A percentile compares a stretch with the other conserved stretches of the same genome.
Conservation (phyloP, 1,284 basidiomycete genomes). For the Lentinus polychrous region DNA sequence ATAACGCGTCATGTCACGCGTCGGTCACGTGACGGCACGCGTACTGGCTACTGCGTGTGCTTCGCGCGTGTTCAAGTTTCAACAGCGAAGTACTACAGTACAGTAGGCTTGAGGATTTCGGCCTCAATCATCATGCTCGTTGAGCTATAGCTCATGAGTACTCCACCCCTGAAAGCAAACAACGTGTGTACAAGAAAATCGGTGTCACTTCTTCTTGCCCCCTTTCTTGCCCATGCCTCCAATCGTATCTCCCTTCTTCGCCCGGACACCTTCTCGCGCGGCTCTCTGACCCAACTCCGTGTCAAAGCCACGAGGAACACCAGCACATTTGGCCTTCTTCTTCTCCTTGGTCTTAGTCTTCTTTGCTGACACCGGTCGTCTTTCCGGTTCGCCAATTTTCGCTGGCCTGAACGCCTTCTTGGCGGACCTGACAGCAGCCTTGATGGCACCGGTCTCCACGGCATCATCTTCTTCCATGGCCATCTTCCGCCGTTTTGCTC, state of each 20-base stretch:
- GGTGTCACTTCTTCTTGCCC: constrained; percentile 27
- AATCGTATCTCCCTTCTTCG: constrained; percentile 31
- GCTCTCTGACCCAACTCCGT: constrained; percentile 27
- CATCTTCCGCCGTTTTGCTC: constrained; percentile 80
- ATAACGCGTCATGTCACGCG: no score
- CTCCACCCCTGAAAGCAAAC: no score
- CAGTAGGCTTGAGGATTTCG: no score
- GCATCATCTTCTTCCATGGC: constrained; percentile 75
- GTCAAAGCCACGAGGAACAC: constrained; percentile 21
- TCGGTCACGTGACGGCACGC: no score
- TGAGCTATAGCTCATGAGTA: no score
- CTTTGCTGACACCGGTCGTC: constrained; percentile 15
- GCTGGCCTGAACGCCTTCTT: constrained; percentile 69
- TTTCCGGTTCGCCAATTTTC: constrained; percentile 40
- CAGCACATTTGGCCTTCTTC: constrained; percentile 11
- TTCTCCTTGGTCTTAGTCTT: constrained; percentile 10
- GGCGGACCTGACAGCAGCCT: constrained; percentile 76
- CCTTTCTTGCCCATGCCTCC: constrained; percentile 47
- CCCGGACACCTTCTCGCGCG: constrained; percentile 28
- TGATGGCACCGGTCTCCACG: constrained; percentile 44
- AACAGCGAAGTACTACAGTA: no score
- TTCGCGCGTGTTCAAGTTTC: no score
- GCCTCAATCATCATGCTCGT: no score
- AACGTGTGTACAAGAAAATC: no score
- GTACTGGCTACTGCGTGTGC: no score